Percentiles rank a stretch among this genome's conserved stretches.
phyloP scores from a whole-genome alignment of 371 early-diverging fungal species.

The Quaeritorhiza haematococci region DNA sequence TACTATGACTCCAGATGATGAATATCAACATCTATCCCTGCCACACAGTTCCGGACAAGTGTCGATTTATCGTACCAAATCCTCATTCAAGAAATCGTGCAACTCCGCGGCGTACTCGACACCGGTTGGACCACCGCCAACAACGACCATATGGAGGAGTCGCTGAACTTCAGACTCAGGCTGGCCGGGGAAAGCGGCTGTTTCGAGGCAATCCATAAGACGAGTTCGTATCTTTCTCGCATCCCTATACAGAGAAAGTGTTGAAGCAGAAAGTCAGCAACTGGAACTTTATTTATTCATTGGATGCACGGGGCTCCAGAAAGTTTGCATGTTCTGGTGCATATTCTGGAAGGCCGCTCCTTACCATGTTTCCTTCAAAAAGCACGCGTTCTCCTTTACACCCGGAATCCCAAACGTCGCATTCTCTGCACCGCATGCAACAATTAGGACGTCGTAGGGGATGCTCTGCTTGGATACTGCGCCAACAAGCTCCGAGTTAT shows the following conservation, averaged over 20 bases:
- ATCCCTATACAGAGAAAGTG: slow-evolving; percentile 63
- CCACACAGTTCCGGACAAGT: not conserved
- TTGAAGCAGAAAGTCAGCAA: not conserved
- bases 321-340: not conserved
- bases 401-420: slow-evolving; percentile 77
- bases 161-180: slow-evolving; percentile 73
- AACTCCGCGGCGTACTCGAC: slow-evolving; percentile 93
- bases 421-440: slow-evolving; percentile 83
- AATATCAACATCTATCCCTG: not conserved
- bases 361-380: slow-evolving; percentile 67
- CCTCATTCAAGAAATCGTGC: slow-evolving; percentile 85
- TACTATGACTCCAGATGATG: not conserved
- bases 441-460: slow-evolving; percentile 82
- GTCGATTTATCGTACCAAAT: slow-evolving; percentile 41
- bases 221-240: slow-evolving; percentile 82
- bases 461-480: slow-evolving; percentile 46
- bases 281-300: not conserved
- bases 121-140: slow-evolving; percentile 95
- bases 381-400: slow-evolving; percentile 66
- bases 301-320: not conserved
- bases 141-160: slow-evolving; percentile 91
- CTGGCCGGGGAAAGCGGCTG: slow-evolving; percentile 80
- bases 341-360: not conserved
- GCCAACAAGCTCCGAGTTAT: slow-evolving; percentile 69
- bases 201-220: slow-evolving; percentile 85